These are phyloP conservation scores for Drechslerella dactyloides DNA, from an alignment of 2,329 filamentous ascomycete genomes.

Conservation along the genomic window DNA sequence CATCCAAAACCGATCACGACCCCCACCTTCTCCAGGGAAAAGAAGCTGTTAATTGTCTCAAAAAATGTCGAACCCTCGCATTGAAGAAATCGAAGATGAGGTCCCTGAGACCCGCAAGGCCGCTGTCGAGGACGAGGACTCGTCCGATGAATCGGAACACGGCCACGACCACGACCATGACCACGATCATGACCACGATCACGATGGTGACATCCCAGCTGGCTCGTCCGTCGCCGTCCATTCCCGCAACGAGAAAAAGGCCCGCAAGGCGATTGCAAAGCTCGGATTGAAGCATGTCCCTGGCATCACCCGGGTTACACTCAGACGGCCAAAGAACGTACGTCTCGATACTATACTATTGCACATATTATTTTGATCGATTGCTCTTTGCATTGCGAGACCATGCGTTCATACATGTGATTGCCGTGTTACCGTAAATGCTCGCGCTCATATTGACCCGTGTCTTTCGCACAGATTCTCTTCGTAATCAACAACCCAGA, in stretches of 20 bases:
- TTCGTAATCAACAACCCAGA: constrained; percentile 99
- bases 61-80: constrained; percentile 94
- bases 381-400: background rate
- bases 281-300: constrained; percentile 93
- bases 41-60: constrained; percentile 57
- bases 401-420: background rate
- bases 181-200: constrained; percentile 61
- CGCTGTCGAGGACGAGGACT: constrained; percentile 69
- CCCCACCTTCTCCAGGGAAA: background rate
- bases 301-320: constrained; percentile 96
- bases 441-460: background rate
- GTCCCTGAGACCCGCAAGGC: constrained; percentile 74
- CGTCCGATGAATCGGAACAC: constrained; percentile 61
- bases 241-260: constrained; percentile 99
- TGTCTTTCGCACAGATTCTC: constrained; percentile 72
- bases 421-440: background rate
- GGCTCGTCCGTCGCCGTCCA: constrained; percentile 90
- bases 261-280: constrained; percentile 98
- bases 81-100: constrained; percentile 96
- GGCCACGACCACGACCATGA: constrained; percentile 61
- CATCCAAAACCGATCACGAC: background rate
- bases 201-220: constrained; percentile 73
- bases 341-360: constrained; percentile 61
- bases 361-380: background rate
- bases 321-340: constrained; percentile 98